Percentiles rank a stretch among this genome's conserved stretches.
These are phyloP conservation scores for Camellia japonica DNA, from an alignment of 148 eudicot species.

Conservation along the genomic window DNA sequence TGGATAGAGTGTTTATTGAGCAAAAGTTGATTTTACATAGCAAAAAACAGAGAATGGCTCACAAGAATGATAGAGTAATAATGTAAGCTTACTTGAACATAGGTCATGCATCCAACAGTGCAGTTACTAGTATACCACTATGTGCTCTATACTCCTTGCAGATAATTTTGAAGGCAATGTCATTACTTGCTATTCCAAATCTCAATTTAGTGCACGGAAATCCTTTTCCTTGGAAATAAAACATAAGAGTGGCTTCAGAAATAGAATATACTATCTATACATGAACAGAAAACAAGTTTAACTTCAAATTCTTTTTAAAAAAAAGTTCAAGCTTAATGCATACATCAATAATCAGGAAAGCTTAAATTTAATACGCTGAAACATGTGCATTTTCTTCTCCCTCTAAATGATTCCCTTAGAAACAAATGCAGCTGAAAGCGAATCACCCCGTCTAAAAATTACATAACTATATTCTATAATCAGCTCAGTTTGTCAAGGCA, in stretches of 20 bases:
- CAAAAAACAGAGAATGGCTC: neutral
- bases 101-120: conserved; percentile 31
- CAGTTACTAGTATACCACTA: neutral
- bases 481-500: neutral
- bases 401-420: neutral
- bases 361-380: neutral
- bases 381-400: neutral
- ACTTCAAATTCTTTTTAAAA: neutral
- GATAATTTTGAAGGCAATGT: conserved; percentile 15
- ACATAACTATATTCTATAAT: neutral
- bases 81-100: conserved; percentile 49
- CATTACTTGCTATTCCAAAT: neutral
- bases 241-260: neutral
- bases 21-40: neutral
- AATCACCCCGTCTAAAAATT: neutral
- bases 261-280: neutral
- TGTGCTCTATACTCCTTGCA: conserved; percentile 19
- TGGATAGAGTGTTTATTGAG: neutral
- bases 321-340: neutral
- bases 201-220: conserved; percentile 10
- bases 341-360: neutral
- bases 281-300: neutral
- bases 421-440: neutral
- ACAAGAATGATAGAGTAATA: neutral
- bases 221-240: neutral